These are phyloP conservation scores for Suillus cothurnatus DNA, from an alignment of 768 basidiomycete species.

Conservation along the genomic window DNA sequence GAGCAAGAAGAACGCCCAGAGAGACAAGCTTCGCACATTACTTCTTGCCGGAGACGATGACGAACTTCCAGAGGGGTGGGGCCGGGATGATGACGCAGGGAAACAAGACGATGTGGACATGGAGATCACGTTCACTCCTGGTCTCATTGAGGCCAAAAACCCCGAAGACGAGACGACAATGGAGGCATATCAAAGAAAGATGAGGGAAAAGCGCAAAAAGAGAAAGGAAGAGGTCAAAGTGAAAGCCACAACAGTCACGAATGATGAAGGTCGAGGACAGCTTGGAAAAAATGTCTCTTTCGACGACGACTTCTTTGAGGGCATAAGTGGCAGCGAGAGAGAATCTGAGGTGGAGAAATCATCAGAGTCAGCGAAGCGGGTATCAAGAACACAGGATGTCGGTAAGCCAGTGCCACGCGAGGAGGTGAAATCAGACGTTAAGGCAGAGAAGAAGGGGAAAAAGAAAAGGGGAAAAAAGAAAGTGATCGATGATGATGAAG, in stretches of 20 bases:
- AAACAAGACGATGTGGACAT: conserved; percentile 65
- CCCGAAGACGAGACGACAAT: conserved; percentile 82
- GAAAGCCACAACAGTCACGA: conserved; percentile 24
- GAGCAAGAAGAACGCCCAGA: conserved; percentile 46
- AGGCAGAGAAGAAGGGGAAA: conserved; percentile 72
- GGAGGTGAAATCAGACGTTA: conserved; percentile 85
- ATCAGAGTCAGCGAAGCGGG: conserved; percentile 25
- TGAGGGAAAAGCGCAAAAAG: conserved; percentile 84
- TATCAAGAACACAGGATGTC: conserved; percentile 22
- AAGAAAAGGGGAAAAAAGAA: conserved; percentile 44
- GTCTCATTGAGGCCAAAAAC: conserved; percentile 57
- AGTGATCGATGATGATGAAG: conserved; percentile 54
- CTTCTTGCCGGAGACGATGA: conserved; percentile 69
- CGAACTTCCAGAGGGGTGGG: conserved; percentile 86
- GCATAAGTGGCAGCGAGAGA: conserved; percentile 42
- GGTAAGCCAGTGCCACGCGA: conserved; percentile 31
- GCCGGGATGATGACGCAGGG: conserved; percentile 39
- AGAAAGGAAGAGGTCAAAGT: conserved; percentile 69
- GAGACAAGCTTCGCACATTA: conserved; percentile 76
- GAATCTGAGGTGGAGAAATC: conserved; percentile 25
- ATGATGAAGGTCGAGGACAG: conserved; percentile 27
- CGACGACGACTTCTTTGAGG: conserved; percentile 81
- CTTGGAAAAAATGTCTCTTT: conserved; percentile 15
- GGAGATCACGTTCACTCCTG: conserved; percentile 95
- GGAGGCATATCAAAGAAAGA: conserved; percentile 86